Evolutionary conservation across 2,329 filamentous ascomycete species (phyloP).

Genomic region (Mycocentrospora acerina): DNA sequence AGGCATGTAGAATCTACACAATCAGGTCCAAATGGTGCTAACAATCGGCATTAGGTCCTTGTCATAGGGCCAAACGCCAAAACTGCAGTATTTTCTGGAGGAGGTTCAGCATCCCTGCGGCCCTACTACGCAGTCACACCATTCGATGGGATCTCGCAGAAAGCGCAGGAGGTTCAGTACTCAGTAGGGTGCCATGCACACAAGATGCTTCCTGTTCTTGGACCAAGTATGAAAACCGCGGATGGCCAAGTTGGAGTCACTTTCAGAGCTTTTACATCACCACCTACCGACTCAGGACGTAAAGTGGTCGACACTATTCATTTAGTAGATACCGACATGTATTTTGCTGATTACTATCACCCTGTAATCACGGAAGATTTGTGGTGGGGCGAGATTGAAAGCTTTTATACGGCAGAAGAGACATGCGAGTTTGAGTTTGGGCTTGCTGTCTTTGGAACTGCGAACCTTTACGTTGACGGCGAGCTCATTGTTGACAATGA

Average conservation of each 20-base stretch:
- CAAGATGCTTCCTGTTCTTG: background rate
- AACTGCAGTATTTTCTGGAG: background rate
- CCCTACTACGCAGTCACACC: conserved; percentile 3
- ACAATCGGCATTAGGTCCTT: conserved; percentile 53
- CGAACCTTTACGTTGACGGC: conserved; percentile 1
- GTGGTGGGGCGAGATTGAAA: background rate
- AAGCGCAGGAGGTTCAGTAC: background rate
- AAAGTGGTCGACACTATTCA: too few relatives aligned
- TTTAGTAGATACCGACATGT: too few relatives aligned
- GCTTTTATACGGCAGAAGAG: background rate
- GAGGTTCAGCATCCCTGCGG: conserved; percentile 1
- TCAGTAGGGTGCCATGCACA: background rate
- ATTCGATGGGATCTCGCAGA: too few relatives aligned
- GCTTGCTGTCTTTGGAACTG: background rate
- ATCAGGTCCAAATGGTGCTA: too few relatives aligned
- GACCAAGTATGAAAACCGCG: too few relatives aligned
- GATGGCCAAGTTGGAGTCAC: too few relatives aligned
- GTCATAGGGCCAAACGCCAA: conserved; percentile 50
- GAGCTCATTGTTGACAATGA: background rate
- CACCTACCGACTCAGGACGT: too few relatives aligned
- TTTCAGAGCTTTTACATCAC: too few relatives aligned
- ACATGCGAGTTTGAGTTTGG: background rate
- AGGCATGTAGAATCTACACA: too few relatives aligned
- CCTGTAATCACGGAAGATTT: too few relatives aligned
- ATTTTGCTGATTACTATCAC: too few relatives aligned